phyloP scores from a whole-genome alignment of 805 yeast species.

The Zygotorulaspora chibaensis region DNA sequence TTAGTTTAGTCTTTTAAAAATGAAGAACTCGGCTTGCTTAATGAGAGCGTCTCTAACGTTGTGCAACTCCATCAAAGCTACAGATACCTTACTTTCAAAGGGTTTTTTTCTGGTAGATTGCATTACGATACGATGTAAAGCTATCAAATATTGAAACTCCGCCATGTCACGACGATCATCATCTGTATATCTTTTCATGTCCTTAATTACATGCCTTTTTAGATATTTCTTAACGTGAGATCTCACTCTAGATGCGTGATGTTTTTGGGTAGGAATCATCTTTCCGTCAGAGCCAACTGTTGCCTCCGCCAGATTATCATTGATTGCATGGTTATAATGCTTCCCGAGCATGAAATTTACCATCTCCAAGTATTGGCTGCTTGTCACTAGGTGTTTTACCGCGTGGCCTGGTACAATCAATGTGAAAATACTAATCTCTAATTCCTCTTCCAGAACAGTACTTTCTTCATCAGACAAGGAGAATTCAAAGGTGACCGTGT shows the following conservation, averaged over 20 bases:
- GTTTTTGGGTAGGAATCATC: slow-evolving; percentile 19
- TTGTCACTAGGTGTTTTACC: slow-evolving; percentile 17
- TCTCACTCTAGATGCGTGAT: slow-evolving; percentile 21
- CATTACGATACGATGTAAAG: slow-evolving; percentile 11
- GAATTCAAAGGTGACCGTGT: slow-evolving; percentile 10
- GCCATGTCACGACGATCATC: slow-evolving; percentile 12
- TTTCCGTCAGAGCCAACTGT: slow-evolving; percentile 23
- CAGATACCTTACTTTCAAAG: slow-evolving; percentile 13
- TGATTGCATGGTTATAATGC: slow-evolving; percentile 14
- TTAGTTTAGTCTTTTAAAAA: slow-evolving; percentile 11
- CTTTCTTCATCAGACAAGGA: slow-evolving; percentile 13
- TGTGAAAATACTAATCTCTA: slow-evolving; percentile 14
- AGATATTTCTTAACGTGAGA: slow-evolving; percentile 20
- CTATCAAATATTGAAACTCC: slow-evolving; percentile 10
- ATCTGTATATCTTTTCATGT: slow-evolving; percentile 12
- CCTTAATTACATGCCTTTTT: slow-evolving; percentile 20
- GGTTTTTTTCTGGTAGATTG: slow-evolving; percentile 11
- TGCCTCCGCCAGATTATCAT: slow-evolving; percentile 18
- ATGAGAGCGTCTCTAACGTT: slow-evolving; percentile 10
- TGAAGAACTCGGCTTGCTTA: slow-evolving; percentile 15
- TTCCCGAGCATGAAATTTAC: slow-evolving; percentile 19
- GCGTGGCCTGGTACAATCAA: slow-evolving; percentile 11
- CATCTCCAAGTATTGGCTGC: slow-evolving; percentile 20
- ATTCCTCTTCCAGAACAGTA: slow-evolving; percentile 3
- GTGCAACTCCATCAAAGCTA: slow-evolving; percentile 14